These are phyloP conservation scores for Pythium utonaiense DNA, from an alignment of 352 stramenopile species.

Conservation along the genomic window DNA sequence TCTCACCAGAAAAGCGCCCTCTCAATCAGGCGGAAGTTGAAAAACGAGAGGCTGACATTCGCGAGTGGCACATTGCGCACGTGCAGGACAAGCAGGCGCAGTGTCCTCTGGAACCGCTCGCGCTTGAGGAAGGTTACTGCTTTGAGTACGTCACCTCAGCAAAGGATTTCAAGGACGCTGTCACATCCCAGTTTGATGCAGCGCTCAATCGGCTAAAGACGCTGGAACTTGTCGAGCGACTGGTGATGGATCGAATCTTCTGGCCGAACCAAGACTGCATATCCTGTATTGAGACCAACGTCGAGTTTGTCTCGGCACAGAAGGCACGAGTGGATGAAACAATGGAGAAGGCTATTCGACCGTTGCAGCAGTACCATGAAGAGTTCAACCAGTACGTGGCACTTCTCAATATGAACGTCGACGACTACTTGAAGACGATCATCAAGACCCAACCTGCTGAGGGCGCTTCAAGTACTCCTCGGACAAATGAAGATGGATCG, in stretches of 20 bases:
- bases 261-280: constrained; percentile 93
- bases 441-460: constrained; percentile 39
- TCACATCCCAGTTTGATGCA: constrained; percentile 79
- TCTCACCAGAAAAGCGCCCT: constrained; percentile 46
- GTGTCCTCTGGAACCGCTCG: constrained; percentile 55
- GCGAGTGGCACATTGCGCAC: constrained; percentile 58
- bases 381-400: constrained; percentile 85
- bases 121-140: constrained; percentile 37
- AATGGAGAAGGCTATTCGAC: constrained; percentile 41
- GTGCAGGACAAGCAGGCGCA: constrained; percentile 41
- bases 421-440: constrained; percentile 72
- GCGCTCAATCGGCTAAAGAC: constrained; percentile 77
- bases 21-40: constrained; percentile 60
- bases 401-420: constrained; percentile 90
- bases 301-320: constrained; percentile 54
- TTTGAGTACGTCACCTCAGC: constrained; percentile 81
- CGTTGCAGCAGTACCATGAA: constrained; percentile 71
- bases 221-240: constrained; percentile 87
- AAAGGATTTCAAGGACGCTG: constrained; percentile 61
- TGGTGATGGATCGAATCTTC: constrained; percentile 95
- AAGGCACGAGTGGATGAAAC: constrained; percentile 45
- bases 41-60: constrained; percentile 49
- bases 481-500: constrained; percentile 25
- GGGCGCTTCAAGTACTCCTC: constrained; percentile 19
- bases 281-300: constrained; percentile 63